Percentiles rank a stretch among this genome's conserved stretches.
Conservation (phyloP, 1,139 yeast species). For the Taphrina deformans region DNA sequence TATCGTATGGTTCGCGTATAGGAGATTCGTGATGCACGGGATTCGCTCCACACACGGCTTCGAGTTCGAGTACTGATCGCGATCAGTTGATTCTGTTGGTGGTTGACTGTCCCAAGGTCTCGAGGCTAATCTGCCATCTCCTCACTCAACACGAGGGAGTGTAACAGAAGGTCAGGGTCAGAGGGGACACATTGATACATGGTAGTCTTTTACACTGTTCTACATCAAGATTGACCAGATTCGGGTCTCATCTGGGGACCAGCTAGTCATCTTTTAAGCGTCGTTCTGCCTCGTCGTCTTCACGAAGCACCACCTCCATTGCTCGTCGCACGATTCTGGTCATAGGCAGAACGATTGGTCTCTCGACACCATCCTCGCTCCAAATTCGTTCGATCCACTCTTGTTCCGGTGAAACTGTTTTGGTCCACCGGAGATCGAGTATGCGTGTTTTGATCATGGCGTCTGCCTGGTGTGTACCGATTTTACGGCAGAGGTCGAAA, state of each 20-base stretch:
- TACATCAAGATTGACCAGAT: too few species aligned
- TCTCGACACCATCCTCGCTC: slow-evolving; percentile 25
- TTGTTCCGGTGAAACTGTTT: slow-evolving; percentile 25
- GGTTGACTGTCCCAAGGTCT: too few species aligned
- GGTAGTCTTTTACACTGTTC: not conserved
- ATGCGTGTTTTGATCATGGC: slow-evolving; percentile 24
- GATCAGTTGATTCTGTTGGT: too few species aligned
- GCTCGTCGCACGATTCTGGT: slow-evolving; percentile 25
- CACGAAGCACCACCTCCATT: slow-evolving; percentile 24
- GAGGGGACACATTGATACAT: too few species aligned
- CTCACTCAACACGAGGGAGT: too few species aligned
- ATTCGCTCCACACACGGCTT: not conserved
- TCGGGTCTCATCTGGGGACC: not conserved
- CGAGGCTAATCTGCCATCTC: too few species aligned
- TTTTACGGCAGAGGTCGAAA: slow-evolving; percentile 18
- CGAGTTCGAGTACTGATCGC: not conserved
- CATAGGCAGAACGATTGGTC: slow-evolving; percentile 29
- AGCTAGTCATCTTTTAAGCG: not conserved
- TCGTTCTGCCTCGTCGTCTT: slow-evolving; percentile 2
- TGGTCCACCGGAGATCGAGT: slow-evolving; percentile 28
- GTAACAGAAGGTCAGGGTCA: too few species aligned
- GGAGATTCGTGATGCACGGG: not conserved
- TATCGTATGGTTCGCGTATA: not conserved
- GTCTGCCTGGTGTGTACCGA: slow-evolving; percentile 18
- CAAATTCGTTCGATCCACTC: slow-evolving; percentile 23